Conservation (phyloP, 73 alveolate genomes). For the Stentor roeselii region DNA sequence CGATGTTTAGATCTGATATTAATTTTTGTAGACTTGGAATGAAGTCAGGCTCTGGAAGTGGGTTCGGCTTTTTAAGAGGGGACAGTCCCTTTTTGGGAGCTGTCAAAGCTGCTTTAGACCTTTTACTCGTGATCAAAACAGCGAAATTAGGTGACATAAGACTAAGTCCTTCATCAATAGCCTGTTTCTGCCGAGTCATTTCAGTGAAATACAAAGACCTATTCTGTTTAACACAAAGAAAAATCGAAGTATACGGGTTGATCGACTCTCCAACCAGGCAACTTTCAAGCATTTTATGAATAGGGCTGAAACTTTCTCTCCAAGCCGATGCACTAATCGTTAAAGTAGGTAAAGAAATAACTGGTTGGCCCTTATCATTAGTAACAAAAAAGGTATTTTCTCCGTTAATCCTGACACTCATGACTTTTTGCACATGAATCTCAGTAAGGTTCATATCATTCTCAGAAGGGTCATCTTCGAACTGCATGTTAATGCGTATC, state of each 20-base stretch:
- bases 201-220: not conserved
- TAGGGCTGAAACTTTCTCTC: not conserved
- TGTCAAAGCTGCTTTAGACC: not conserved
- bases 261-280: slow-evolving; percentile 2
- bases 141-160: not conserved
- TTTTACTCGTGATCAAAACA: not conserved
- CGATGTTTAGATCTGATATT: not conserved
- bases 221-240: not conserved
- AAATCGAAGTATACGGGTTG: not conserved
- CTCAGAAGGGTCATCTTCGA: slow-evolving; percentile 22
- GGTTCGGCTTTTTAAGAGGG: slow-evolving; percentile 3
- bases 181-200: not conserved
- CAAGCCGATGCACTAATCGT: not conserved
- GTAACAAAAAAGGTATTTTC: not conserved
- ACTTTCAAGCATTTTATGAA: not conserved
- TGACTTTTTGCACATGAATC: slow-evolving; percentile 19
- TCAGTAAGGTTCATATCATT: slow-evolving; percentile 6
- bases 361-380: slow-evolving; percentile 11
- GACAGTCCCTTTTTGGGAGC: not conserved
- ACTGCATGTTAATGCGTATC: slow-evolving; percentile 23
- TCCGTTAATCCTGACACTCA: not conserved
- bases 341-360: not conserved
- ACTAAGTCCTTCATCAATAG: not conserved
- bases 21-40: not conserved
- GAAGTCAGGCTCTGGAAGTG: slow-evolving; percentile 15